Base-by-base conservation (phyloP, 306 rosid genomes). In the Cyclanthera cordifolia region DNA sequence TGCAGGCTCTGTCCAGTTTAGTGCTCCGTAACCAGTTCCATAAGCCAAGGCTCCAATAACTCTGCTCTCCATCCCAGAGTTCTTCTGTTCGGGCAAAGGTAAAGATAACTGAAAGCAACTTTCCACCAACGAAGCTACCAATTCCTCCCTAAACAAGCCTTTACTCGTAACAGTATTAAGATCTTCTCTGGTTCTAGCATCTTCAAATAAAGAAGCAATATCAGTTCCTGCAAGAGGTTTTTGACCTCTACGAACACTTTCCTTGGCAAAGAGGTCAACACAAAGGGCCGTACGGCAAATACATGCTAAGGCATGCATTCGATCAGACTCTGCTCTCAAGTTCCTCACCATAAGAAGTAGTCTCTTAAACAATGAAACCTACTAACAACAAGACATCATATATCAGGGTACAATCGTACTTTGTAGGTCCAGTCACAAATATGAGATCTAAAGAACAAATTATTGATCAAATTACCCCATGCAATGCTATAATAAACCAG, bases 41-140 rank as follows among this genome's bases (percentile, higher is more conserved):
- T 93, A 93, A 32, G 99, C 99, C 85, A 93, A 82, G 69, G 99
- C 99, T 72, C 99, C 99, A 77, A 93, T 93, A 68, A 93, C 99
- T 84, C 99, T 85, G 86, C 97, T 79, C 84, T 93, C 99, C 90
- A 77, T 93, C 76, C 97, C 97, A 0, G 99, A 49, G 81, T 82
- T 90, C 53, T 83, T 88, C 70, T 90, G 99, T 82, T 93, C 99
- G 60, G 99, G 95, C 83, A 93, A 83, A 79, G 99, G 99, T 76
- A 93, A 78, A 71, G 99, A 93, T 80, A 93, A 77, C 88, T 90
- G 99, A 77, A 93, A 93, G 84, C 99, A 93, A 81, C 99, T 93
- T 75, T 93, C 99, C 67, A 93, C 96, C 25, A 93, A 85, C 15
- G 99, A 93, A 8, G 99, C 99, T 23, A 93, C 99, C 17, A 93